Conservation (phyloP, 768 basidiomycete species). For the Panaeolus cyanescens region DNA sequence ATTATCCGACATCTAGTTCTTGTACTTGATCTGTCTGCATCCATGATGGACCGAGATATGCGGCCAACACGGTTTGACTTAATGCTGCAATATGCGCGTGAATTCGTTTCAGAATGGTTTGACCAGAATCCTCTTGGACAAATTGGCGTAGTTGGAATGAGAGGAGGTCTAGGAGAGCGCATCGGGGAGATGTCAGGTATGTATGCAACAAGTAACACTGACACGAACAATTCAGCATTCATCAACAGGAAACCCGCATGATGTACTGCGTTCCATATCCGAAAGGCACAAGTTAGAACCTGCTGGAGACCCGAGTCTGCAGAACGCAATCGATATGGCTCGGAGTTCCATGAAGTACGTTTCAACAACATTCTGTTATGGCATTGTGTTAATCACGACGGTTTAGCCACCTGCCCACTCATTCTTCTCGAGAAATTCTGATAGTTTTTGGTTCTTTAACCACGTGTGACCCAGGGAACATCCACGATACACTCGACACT, state of each 20-base stretch:
- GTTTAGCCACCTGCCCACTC: constrained; percentile 90
- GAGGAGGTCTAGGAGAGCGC: constrained; percentile 88
- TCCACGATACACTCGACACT: constrained; percentile 90
- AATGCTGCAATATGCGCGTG: constrained; percentile 85
- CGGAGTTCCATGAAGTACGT: constrained; percentile 86
- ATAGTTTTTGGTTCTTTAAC: constrained; percentile 95
- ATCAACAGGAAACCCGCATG: constrained; percentile 81
- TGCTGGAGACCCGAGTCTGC: constrained; percentile 89
- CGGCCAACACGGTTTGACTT: constrained; percentile 93
- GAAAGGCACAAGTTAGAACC: constrained; percentile 91
- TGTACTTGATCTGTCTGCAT: constrained; percentile 85
- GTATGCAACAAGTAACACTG: constrained; percentile 16
- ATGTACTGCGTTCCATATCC: constrained; percentile 83
- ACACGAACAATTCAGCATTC: background rate
- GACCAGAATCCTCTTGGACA: constrained; percentile 99
- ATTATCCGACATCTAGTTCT: constrained; percentile 96
- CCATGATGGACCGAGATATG: constrained; percentile 97
- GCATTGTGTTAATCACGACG: constrained; percentile 4
- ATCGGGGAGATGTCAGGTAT: constrained; percentile 91
- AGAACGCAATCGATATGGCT: constrained; percentile 98
- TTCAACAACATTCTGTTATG: background rate
- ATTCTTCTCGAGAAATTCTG: constrained; percentile 94
- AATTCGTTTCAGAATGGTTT: constrained; percentile 96
- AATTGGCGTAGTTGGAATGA: constrained; percentile 92
- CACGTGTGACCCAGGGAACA: constrained; percentile 95